Conservation (phyloP, 441 rosid species). For the Brassica hybrid region DNA sequence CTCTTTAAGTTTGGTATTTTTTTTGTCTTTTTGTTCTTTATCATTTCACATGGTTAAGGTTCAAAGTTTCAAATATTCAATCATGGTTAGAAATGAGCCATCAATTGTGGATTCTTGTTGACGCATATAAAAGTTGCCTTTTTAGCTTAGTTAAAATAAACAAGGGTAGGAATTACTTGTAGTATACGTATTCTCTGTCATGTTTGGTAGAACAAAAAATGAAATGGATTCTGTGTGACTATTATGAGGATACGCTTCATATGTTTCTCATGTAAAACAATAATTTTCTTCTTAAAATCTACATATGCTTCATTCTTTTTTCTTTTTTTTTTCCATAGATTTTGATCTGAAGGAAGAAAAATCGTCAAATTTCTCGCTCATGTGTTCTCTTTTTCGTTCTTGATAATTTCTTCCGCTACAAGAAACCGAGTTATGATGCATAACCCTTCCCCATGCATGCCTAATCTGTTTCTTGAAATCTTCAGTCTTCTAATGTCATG, state of each 20-base stretch:
- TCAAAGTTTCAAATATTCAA: conserved; percentile 21
- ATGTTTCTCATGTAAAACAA: conserved; percentile 28
- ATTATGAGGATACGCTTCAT: neutral
- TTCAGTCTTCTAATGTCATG: conserved; percentile 46
- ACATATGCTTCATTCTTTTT: conserved; percentile 30
- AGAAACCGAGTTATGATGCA: conserved; percentile 13
- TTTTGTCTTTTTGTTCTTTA: conserved; percentile 24
- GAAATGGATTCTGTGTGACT: conserved; percentile 39
- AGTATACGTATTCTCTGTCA: conserved; percentile 42
- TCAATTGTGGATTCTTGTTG: conserved; percentile 43
- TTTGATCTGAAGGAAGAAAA: conserved; percentile 28
- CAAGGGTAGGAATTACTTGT: conserved; percentile 30
- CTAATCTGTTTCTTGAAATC: conserved; percentile 21
- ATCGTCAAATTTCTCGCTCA: neutral
- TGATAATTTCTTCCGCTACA: neutral
- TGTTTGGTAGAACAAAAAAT: conserved; percentile 22
- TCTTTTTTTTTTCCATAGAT: conserved; percentile 27
- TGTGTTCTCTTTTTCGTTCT: conserved; percentile 15
- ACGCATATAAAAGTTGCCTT: conserved; percentile 37
- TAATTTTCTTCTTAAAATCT: neutral
- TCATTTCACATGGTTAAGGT: conserved; percentile 33
- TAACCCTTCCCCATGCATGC: conserved; percentile 6
- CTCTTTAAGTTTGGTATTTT: conserved; percentile 37
- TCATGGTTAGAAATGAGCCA: conserved; percentile 31
- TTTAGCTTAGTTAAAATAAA: conserved; percentile 20